These are phyloP conservation scores for Tetraselmis striata DNA, from an alignment of 139 green algal genomes.

Conservation along the genomic window DNA sequence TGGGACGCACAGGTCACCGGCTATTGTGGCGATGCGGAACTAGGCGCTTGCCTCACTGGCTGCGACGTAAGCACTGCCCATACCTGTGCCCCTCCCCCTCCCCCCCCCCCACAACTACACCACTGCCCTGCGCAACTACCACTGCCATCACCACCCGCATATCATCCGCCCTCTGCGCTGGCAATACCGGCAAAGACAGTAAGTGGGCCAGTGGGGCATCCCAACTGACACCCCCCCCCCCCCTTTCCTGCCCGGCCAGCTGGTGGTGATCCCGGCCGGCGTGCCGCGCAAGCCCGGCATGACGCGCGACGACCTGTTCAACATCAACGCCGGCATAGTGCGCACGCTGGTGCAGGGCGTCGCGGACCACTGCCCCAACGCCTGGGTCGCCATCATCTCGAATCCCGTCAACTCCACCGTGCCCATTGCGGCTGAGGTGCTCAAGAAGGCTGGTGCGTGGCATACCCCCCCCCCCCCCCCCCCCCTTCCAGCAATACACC, in stretches of 20 bases:
- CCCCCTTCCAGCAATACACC: too few relatives aligned
- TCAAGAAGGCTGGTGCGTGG: slow-evolving; percentile 50
- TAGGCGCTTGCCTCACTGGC: slow-evolving; percentile 64
- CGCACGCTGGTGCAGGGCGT: slow-evolving; percentile 51
- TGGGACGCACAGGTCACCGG: slow-evolving; percentile 71
- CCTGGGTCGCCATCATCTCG: slow-evolving; percentile 88
- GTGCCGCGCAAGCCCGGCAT: slow-evolving; percentile 95
- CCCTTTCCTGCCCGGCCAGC: slow-evolving; percentile 2
- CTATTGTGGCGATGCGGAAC: slow-evolving; percentile 64
- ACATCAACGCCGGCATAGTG: slow-evolving; percentile 92
- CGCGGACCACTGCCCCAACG: slow-evolving; percentile 64
- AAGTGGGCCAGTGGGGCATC: too few relatives aligned
- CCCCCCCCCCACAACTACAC: too few relatives aligned
- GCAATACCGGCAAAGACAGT: too few relatives aligned
- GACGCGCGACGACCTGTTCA: slow-evolving; percentile 98
- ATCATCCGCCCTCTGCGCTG: too few relatives aligned
- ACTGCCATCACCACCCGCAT: too few relatives aligned
- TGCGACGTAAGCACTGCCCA: slow-evolving; percentile 48
- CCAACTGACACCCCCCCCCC: too few relatives aligned
- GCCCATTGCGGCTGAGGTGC: slow-evolving; percentile 91
- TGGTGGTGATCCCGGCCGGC: slow-evolving; percentile 95
- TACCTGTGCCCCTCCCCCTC: too few relatives aligned
- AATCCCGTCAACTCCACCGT: slow-evolving; percentile 99
- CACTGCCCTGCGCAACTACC: too few relatives aligned
- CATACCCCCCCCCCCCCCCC: too few relatives aligned